These are phyloP conservation scores for Trichoderma koningiopsis DNA, from an alignment of 2,329 filamentous ascomycete genomes.

Conservation along the genomic window DNA sequence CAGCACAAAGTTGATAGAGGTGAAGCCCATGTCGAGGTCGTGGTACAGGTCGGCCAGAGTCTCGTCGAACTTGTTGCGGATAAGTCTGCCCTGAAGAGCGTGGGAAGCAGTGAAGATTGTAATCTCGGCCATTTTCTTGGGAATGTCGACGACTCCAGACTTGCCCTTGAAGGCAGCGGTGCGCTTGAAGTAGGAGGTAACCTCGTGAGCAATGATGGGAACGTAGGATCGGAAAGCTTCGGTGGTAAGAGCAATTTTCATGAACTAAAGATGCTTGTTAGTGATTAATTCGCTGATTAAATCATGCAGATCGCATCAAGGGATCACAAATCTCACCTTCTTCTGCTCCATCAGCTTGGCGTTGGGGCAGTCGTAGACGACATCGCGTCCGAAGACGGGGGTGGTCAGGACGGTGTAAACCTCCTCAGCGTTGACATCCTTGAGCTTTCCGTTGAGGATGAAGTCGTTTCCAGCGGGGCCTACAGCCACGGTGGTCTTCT, in stretches of 20 bases:
- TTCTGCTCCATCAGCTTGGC: slow-evolving; percentile 95
- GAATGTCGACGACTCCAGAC: slow-evolving; percentile 70
- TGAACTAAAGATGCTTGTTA: slow-evolving; percentile 57
- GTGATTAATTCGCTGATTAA: background rate
- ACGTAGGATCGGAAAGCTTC: slow-evolving; percentile 76
- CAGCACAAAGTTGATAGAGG: slow-evolving; percentile 85
- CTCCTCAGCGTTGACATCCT: slow-evolving; percentile 87
- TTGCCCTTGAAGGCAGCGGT: slow-evolving; percentile 67
- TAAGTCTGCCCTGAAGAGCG: slow-evolving; percentile 80
- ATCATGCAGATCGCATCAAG: background rate
- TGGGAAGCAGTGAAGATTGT: slow-evolving; percentile 90
- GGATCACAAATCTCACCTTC: slow-evolving; percentile 60
- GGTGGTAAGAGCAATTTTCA: slow-evolving; percentile 78
- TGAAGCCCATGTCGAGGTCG: slow-evolving; percentile 88
- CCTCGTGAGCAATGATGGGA: slow-evolving; percentile 74
- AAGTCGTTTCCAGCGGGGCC: slow-evolving; percentile 86
- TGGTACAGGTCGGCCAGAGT: slow-evolving; percentile 82
- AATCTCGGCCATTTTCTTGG: slow-evolving; percentile 77
- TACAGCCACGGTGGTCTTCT: slow-evolving; percentile 84
- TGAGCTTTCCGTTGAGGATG: slow-evolving; percentile 86
- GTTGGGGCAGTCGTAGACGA: slow-evolving; percentile 90
- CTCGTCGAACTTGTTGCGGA: slow-evolving; percentile 78
- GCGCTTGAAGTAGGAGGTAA: slow-evolving; percentile 70
- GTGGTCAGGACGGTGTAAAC: slow-evolving; percentile 79
- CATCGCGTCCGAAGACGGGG: slow-evolving; percentile 77